Evolutionary conservation across 768 basidiomycete genomes (phyloP), one percentile per base, ranked within the genome.

Genomic region (Rhodotorula graminis): DNA sequence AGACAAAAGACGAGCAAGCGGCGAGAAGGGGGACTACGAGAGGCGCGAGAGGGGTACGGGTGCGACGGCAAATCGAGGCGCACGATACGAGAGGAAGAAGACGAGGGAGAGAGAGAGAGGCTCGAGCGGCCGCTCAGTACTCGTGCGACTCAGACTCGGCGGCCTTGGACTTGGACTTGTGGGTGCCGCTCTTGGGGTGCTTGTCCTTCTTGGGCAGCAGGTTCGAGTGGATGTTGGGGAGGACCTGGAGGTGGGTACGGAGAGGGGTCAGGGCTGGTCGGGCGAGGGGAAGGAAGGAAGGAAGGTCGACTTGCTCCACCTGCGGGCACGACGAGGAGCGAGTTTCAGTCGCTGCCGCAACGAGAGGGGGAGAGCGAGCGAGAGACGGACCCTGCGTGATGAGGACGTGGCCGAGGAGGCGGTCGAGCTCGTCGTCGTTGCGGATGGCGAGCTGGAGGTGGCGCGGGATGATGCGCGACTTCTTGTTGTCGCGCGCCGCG

Each of bases 371-470:
- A n/a, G n/a, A n/a, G n/a, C n/a, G n/a, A n/a, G n/a, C n/a, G n/a
- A n/a, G n/a, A 27, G 21, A n/a, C 56, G 25, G 14, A 82, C 92
- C 92, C 81, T 93, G 90, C n/a, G 89, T 90, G 83, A 93, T 92
- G 79, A 89, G 87, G 75, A 84, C 40, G 50, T 59, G 56, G 16
- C 19, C 23, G 69, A 93, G 86, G 74, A 92, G 88, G 77, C 87
- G 89, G 80, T 96, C 93, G 23, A 96, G 88, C 80, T 97, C 94
- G 81, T 96, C 93, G 81, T 98, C 94, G 53, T 94, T 94, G 74
- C 92, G 90, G 76, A 89, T 88, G 65, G 88, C 88, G 61, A 89
- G 85, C 80, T 89, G 88, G 63, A 89, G 81, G 81, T 89, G 88
- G 80, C 88, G 86, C 68, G 91, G 91, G 21, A 88, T 87, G 75